Evolutionary conservation across 1,284 basidiomycete genomes (phyloP).

Genomic region (Uromyces viciae-fabae): DNA sequence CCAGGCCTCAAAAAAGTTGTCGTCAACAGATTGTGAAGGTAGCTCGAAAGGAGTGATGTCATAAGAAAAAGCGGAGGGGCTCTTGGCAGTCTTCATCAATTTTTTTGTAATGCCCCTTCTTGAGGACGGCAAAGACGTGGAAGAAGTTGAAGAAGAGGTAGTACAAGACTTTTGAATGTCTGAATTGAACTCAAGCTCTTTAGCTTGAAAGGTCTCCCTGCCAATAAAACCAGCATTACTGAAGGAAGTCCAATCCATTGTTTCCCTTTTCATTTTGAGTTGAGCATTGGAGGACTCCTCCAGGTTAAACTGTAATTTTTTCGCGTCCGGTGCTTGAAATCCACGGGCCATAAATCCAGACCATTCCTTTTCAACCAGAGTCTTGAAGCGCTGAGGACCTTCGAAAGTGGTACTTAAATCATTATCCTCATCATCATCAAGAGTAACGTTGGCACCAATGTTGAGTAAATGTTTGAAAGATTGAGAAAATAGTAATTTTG

Average conservation of each 20-base stretch:
- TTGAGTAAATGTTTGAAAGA: slow-evolving; percentile 58
- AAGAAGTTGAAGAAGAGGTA: slow-evolving; percentile 40
- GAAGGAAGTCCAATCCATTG: slow-evolving; percentile 53
- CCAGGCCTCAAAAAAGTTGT: slow-evolving; percentile 52
- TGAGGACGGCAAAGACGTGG: slow-evolving; percentile 43
- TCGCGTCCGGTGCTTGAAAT: slow-evolving; percentile 49
- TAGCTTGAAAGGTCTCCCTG: slow-evolving; percentile 49
- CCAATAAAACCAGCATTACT: slow-evolving; percentile 50
- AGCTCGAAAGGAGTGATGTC: slow-evolving; percentile 50
- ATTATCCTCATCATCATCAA: slow-evolving; percentile 49
- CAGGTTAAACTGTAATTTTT: slow-evolving; percentile 52
- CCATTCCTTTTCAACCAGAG: slow-evolving; percentile 52
- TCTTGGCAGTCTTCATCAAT: slow-evolving; percentile 48
- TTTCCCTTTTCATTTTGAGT: slow-evolving; percentile 47
- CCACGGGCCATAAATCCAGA: slow-evolving; percentile 50
- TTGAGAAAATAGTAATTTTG: slow-evolving; percentile 48
- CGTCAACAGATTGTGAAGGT: slow-evolving; percentile 48
- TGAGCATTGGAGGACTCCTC: slow-evolving; percentile 47
- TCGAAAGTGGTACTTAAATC: slow-evolving; percentile 46
- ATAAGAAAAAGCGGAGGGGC: slow-evolving; percentile 50
- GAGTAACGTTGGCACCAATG: slow-evolving; percentile 54
- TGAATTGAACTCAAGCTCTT: slow-evolving; percentile 51
- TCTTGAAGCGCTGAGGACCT: slow-evolving; percentile 48
- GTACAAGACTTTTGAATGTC: slow-evolving; percentile 42
- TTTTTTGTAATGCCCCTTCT: slow-evolving; percentile 44